A percentile compares a stretch with the other conserved stretches of the same genome.
Conservation (phyloP, 2,329 filamentous ascomycete species). For the Fusarium brevicatenulatum region DNA sequence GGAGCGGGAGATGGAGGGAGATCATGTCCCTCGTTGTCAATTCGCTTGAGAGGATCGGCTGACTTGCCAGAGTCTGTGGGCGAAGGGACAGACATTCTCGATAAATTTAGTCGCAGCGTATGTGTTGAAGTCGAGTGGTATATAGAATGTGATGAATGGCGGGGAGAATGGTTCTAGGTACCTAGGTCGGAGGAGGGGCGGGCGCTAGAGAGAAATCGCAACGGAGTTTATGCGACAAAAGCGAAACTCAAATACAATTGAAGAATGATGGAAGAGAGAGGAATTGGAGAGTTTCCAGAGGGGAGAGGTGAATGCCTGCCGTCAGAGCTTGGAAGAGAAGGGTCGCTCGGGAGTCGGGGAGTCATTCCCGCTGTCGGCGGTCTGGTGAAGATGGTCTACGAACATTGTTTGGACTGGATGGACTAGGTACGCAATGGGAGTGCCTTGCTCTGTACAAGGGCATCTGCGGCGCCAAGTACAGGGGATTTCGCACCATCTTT, state of each 20-base stretch:
- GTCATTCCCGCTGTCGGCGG: conserved; percentile 45
- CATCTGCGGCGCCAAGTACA: conserved; percentile 5
- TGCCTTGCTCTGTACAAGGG: conserved; percentile 11
- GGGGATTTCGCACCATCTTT: background rate
- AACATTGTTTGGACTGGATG: conserved; percentile 10
- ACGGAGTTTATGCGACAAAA: background rate
- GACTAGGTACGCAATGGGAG: conserved; percentile 21
- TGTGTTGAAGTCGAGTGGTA: background rate
- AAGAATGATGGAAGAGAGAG: conserved; percentile 15
- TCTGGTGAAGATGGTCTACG: conserved; percentile 18
- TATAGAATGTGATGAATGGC: conserved; percentile 1
- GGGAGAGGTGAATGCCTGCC: conserved; percentile 14
- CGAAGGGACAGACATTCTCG: conserved; percentile 39
- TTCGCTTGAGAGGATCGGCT: conserved; percentile 60
- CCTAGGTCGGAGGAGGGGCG: background rate
- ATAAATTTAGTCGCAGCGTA: background rate
- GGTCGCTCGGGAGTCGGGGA: conserved; percentile 43
- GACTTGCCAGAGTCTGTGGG: conserved; percentile 47
- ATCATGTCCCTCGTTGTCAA: conserved; percentile 85
- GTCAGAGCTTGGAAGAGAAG: conserved; percentile 23
- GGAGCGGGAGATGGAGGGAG: conserved; percentile 92
- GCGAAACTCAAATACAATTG: background rate
- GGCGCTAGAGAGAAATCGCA: background rate
- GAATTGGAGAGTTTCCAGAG: conserved; percentile 12
- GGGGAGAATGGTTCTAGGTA: conserved; percentile 2